phyloP scores from a whole-genome alignment of 306 rosid species.

The Adenanthera pavonina region DNA sequence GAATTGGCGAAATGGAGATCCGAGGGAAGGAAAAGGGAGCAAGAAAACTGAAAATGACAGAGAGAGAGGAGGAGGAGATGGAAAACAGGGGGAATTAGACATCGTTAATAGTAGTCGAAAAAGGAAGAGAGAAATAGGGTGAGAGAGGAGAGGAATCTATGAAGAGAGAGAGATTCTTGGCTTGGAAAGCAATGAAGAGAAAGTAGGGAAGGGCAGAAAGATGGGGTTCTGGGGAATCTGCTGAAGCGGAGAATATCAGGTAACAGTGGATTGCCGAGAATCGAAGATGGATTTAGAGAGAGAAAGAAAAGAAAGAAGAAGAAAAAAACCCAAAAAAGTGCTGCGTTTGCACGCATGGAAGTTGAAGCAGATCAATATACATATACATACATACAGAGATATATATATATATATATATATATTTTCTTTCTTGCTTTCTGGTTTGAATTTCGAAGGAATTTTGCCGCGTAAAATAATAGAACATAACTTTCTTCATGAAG shows the following conservation, averaged over 20 bases:
- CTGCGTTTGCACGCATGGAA: constrained; percentile 53
- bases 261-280: constrained; percentile 64
- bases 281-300: constrained; percentile 48
- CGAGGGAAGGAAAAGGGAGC: constrained; percentile 29
- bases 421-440: constrained; percentile 16
- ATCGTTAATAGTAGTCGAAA: constrained; percentile 61
- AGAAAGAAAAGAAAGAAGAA: constrained; percentile 10
- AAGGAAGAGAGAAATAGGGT: constrained; percentile 37
- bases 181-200: constrained; percentile 85
- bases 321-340: background rate
- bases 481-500: constrained; percentile 14
- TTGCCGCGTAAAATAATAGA: constrained; percentile 2
- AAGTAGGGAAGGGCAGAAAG: constrained; percentile 51
- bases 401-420: background rate
- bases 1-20: constrained; percentile 41
- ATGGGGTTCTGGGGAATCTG: constrained; percentile 71
- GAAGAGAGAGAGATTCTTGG: constrained; percentile 78
- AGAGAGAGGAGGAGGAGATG: constrained; percentile 46
- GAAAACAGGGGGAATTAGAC: constrained; percentile 51
- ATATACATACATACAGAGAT: no score
- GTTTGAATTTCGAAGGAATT: constrained; percentile 29
- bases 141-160: constrained; percentile 60
- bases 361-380: constrained; percentile 4
- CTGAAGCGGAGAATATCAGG: constrained; percentile 69
- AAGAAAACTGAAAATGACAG: constrained; percentile 55